These are phyloP conservation scores for Microstroma glucosiphilum DNA, from an alignment of 1,284 basidiomycete genomes.

Conservation along the genomic window DNA sequence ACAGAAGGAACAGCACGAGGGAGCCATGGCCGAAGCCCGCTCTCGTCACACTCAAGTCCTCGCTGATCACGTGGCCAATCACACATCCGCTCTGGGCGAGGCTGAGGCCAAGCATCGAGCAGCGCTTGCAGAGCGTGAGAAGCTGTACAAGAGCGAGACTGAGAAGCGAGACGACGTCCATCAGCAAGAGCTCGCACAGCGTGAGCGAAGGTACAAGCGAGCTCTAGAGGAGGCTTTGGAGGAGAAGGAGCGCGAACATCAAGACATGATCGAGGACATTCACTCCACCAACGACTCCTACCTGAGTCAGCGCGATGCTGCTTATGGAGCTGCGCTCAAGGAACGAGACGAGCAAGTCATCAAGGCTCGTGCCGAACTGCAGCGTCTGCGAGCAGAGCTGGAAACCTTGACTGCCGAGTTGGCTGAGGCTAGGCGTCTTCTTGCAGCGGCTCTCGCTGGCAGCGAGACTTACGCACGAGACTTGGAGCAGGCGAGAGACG, in stretches of 20 bases:
- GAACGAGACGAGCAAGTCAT: constrained; percentile 13
- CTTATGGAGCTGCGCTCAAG: constrained; percentile 6
- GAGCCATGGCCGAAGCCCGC: constrained; percentile 31
- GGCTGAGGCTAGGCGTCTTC: constrained; percentile 4
- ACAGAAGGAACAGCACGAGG: constrained; percentile 29
- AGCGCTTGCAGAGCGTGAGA: constrained; percentile 2
- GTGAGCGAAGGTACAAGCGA: constrained; percentile 10
- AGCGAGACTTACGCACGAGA: neutral
- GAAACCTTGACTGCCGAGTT: constrained; percentile 17
- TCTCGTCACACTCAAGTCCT: constrained; percentile 35
- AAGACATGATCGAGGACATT: constrained; percentile 25
- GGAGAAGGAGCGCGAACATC: constrained; percentile 26
- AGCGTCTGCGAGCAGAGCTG: constrained; percentile 22
- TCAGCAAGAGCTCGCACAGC: neutral
- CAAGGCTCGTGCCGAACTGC: constrained; percentile 24
- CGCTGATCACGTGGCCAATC: constrained; percentile 29
- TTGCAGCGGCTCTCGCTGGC: neutral
- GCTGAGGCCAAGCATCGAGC: constrained; percentile 22
- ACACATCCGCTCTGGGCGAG: constrained; percentile 23
- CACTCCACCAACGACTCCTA: constrained; percentile 21
- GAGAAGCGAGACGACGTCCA: constrained; percentile 2
- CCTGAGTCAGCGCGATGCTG: neutral
- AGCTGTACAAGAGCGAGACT: constrained; percentile 1
- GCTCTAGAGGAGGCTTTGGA: constrained; percentile 7
- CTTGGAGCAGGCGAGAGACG: constrained; percentile 7